Evolutionary conservation across 768 basidiomycete species (phyloP).

Genomic region (Tulasnella sp.): DNA sequence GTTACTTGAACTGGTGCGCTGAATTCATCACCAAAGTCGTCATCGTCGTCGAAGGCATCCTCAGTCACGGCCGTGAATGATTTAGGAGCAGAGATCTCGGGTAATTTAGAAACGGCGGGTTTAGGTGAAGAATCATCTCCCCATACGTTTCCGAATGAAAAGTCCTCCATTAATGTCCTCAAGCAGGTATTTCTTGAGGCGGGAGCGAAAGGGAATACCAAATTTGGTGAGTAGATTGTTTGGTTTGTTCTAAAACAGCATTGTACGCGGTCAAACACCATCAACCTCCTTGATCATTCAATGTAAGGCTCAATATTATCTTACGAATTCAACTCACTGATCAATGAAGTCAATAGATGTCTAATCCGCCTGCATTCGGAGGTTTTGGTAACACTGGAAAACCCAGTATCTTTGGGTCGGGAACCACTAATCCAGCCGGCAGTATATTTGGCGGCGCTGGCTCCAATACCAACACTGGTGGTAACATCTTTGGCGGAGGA

Average conservation of each 20-base stretch:
- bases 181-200: too few relatives aligned
- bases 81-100: constrained; percentile 26
- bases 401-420: constrained; percentile 39
- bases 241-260: too few relatives aligned
- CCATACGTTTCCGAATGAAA: constrained; percentile 19
- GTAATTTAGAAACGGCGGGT: constrained; percentile 15
- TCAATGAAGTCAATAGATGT: constrained; percentile 5
- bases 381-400: not conserved
- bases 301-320: too few relatives aligned
- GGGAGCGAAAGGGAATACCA: too few relatives aligned
- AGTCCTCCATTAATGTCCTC: constrained; percentile 13
- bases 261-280: too few relatives aligned
- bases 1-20: not conserved
- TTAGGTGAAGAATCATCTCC: constrained; percentile 8
- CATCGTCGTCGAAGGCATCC: constrained; percentile 62
- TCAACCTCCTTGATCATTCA: too few relatives aligned
- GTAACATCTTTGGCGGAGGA: not conserved
- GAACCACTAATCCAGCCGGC: constrained; percentile 65
- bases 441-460: constrained; percentile 56
- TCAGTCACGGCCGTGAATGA: constrained; percentile 31
- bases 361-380: constrained; percentile 1
- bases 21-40: constrained; percentile 19
- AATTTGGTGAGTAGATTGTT: too few relatives aligned
- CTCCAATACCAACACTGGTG: constrained; percentile 29
- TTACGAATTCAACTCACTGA: too few relatives aligned